Base-by-base conservation (phyloP, 1,139 yeast genomes). In the Hanseniaspora uvarum region DNA sequence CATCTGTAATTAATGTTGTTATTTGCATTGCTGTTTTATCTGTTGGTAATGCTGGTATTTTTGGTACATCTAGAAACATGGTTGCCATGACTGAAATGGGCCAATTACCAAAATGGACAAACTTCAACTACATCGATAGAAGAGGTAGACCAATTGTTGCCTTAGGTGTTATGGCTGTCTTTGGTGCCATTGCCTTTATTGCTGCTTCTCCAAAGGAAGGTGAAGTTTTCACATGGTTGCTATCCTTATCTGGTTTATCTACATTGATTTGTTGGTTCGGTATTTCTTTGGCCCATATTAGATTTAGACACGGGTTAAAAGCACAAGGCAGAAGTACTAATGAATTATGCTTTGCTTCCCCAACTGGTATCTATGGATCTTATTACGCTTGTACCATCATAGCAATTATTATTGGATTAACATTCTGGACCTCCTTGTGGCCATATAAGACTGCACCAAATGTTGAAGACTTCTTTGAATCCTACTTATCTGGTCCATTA, bases 341-440 rank as follows among this genome's bases (percentile, higher is more conserved):
- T 58, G 83, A 79, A 61, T 64, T 80, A 52, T 70, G 81, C 2
- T 80, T 76, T 62, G 69, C 65, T 6, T 72, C 83, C 4, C 83
- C 78, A 63, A 69, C 76, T n/a, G 83, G 83, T 48, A 63, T 75
- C n/a, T 66, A 69, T 59, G 83, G 83, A 18, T 77, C 83, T 1
- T 66, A 68, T 58, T 73, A 70, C 62, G 81, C 81, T 23, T 67
- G 74, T 1, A 57, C 71, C 19, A 65, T 79, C 59, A 71, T 75
- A 59, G 54, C 73, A 21, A 64, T 80, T 56, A 79, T 82, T 55
- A 68, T 80, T 39, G 68, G 75, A 47, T 81, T 81, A 7, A 80
- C 79, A 62, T 79, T 80, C 58, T 86, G 84, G 69, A 78, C 84
- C 63, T 94, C 94, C 56, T 77, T 86, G 59, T 83, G 94, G 44